phyloP scores from a whole-genome alignment of 305 asterid species.

The Plantago rigida region DNA sequence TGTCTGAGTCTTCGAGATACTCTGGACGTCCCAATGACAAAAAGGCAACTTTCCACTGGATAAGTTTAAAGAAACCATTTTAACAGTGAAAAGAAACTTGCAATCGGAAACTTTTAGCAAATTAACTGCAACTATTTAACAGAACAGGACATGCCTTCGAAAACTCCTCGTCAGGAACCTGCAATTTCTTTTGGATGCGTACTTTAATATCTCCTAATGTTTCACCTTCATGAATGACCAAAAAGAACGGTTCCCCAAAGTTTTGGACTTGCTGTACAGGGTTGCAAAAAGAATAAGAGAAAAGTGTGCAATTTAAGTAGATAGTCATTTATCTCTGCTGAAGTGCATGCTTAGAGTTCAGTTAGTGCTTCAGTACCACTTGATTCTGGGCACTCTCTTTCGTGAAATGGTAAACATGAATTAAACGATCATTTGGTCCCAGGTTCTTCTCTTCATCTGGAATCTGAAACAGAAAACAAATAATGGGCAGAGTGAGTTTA shows the following conservation, averaged over 20 bases:
- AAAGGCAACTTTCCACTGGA: conserved; percentile 83
- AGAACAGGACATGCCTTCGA: conserved; percentile 36
- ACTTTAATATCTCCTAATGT: conserved; percentile 51
- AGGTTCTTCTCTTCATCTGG: conserved; percentile 72
- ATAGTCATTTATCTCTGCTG: background rate
- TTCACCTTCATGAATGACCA: conserved; percentile 62
- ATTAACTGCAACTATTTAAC: background rate
- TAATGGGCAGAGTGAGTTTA: conserved; percentile 11
- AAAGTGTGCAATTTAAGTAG: conserved; percentile 9
- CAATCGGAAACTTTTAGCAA: background rate
- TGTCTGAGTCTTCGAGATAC: conserved; percentile 70
- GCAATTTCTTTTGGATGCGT: conserved; percentile 61
- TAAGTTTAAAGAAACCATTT: background rate
- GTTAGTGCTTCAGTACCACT: background rate
- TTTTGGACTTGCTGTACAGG: conserved; percentile 51
- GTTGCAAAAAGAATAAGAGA: conserved; percentile 5
- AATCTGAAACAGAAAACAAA: conserved; percentile 37
- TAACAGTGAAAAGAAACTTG: background rate
- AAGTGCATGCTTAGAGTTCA: conserved; percentile 9
- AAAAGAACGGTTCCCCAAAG: conserved; percentile 66
- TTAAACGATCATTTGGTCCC: conserved; percentile 49
- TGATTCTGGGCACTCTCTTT: no score
- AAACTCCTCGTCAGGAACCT: conserved; percentile 59
- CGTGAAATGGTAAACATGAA: no score
- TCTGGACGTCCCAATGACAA: conserved; percentile 81